Evolutionary conservation across 2,329 filamentous ascomycete species (phyloP).

Genomic region (Aspergillaceae sp.): DNA sequence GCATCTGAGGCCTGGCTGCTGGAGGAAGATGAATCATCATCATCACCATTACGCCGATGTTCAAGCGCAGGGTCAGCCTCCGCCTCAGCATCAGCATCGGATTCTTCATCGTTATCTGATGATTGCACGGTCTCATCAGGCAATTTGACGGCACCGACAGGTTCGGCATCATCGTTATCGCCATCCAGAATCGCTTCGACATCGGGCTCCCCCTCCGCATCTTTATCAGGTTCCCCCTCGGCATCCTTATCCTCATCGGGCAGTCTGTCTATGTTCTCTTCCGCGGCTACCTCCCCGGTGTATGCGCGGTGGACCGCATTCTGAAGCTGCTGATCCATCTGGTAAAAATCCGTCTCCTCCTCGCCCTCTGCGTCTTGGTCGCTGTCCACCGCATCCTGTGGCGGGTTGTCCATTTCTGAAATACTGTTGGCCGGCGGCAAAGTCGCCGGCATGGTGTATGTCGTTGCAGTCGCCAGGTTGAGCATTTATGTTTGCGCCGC

Average conservation of each 20-base stretch:
- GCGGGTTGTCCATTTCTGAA: conserved; percentile 20
- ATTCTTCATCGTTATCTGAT: conserved; percentile 31
- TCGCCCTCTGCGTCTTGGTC: conserved; percentile 39
- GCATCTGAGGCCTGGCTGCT: conserved; percentile 51
- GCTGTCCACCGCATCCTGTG: conserved; percentile 29
- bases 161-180: conserved; percentile 38
- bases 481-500: conserved; percentile 5
- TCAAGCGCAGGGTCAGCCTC: conserved; percentile 38
- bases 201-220: conserved; percentile 20
- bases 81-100: conserved; percentile 27
- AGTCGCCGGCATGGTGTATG: conserved; percentile 34
- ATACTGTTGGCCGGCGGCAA: conserved; percentile 32
- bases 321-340: conserved; percentile 32
- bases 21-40: conserved; percentile 28
- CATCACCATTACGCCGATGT: conserved; percentile 31
- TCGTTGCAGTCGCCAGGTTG: conserved; percentile 32
- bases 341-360: conserved; percentile 35
- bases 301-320: conserved; percentile 31
- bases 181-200: conserved; percentile 18
- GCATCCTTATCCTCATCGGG: too few relatives aligned
- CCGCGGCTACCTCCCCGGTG: conserved; percentile 22
- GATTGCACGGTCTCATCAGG: conserved; percentile 20
- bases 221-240: conserved; percentile 17
- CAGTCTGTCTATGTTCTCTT: conserved; percentile 22
- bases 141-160: conserved; percentile 30